These are phyloP conservation scores for Phytophthora nicotianae DNA, from an alignment of 352 stramenopile species.

Conservation along the genomic window DNA sequence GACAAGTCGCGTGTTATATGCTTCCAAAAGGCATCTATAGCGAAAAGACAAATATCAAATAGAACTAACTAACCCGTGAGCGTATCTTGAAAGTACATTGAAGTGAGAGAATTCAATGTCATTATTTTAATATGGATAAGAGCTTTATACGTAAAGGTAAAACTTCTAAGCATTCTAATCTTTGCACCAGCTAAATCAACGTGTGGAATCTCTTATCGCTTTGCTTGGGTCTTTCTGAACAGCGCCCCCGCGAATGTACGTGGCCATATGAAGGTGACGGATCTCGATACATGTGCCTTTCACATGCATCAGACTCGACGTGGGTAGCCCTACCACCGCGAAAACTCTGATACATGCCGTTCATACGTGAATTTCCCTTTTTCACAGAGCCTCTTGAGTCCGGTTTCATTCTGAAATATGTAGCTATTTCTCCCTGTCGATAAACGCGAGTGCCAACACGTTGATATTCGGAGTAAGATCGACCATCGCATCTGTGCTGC, in stretches of 20 bases:
- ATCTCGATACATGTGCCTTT: background rate
- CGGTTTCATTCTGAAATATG: background rate
- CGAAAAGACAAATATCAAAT: too few species aligned
- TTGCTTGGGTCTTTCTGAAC: constrained; percentile 5
- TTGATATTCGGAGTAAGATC: constrained; percentile 31
- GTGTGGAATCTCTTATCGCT: constrained; percentile 1
- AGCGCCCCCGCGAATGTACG: background rate
- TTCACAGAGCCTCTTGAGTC: too few species aligned
- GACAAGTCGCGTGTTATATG: too few species aligned
- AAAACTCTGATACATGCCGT: constrained; percentile 3
- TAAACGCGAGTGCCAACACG: background rate
- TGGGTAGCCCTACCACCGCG: background rate
- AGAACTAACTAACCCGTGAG: too few species aligned
- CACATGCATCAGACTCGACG: background rate
- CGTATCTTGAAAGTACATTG: too few species aligned
- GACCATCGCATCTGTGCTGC: background rate
- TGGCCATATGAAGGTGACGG: background rate
- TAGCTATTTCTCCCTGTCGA: background rate
- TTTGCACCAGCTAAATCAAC: too few species aligned
- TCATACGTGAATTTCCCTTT: constrained; percentile 13
- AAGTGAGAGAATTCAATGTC: too few species aligned
- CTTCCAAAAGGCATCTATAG: too few species aligned
- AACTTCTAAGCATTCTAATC: too few species aligned
- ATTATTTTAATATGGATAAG: too few species aligned
- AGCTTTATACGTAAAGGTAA: too few species aligned